phyloP scores from a whole-genome alignment of 495 filamentous ascomycete genomes.

The Mytilinidion resinicola region DNA sequence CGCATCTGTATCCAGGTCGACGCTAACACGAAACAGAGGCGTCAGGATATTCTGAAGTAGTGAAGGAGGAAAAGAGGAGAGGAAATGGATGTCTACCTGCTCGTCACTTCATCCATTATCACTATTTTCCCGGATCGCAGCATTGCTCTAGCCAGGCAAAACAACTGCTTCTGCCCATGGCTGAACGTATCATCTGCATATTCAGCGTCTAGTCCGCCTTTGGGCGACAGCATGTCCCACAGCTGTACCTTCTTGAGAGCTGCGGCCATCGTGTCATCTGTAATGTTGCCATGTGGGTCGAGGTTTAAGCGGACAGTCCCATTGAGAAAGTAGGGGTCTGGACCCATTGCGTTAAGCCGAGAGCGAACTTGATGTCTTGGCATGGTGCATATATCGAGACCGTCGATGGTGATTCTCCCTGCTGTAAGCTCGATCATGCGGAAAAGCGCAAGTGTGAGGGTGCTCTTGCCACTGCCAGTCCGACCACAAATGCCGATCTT shows the following conservation, averaged over 20 bases:
- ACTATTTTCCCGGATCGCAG: conserved; percentile 51
- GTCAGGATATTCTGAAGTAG: too few relatives aligned
- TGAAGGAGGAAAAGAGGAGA: too few relatives aligned
- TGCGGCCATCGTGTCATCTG: conserved; percentile 1
- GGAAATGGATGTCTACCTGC: conserved; percentile 19
- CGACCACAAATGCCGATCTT: conserved; percentile 55
- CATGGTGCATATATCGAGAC: conserved; percentile 45
- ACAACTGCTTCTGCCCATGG: conserved; percentile 56
- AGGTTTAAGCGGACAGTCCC: conserved; percentile 12
- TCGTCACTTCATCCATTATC: conserved; percentile 54
- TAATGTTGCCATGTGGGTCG: not conserved
- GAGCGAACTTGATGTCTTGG: conserved; percentile 49
- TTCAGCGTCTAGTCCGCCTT: conserved; percentile 7
- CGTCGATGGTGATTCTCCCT: conserved; percentile 50
- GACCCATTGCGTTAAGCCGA: conserved; percentile 54
- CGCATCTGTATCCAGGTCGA: conserved; percentile 52
- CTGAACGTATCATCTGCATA: conserved; percentile 41
- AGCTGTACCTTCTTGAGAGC: conserved; percentile 8
- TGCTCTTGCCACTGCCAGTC: conserved; percentile 59
- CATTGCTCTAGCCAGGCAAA: conserved; percentile 53
- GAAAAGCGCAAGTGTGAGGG: conserved; percentile 51
- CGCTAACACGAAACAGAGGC: not conserved
- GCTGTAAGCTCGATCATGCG: conserved; percentile 47
- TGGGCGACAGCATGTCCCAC: conserved; percentile 8
- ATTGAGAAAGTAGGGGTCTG: conserved; percentile 58